A percentile compares a stretch with the other conserved stretches of the same genome.
Evolutionary conservation across 163 green algal species (phyloP).

Genomic region (Prototheca stagnorum): DNA sequence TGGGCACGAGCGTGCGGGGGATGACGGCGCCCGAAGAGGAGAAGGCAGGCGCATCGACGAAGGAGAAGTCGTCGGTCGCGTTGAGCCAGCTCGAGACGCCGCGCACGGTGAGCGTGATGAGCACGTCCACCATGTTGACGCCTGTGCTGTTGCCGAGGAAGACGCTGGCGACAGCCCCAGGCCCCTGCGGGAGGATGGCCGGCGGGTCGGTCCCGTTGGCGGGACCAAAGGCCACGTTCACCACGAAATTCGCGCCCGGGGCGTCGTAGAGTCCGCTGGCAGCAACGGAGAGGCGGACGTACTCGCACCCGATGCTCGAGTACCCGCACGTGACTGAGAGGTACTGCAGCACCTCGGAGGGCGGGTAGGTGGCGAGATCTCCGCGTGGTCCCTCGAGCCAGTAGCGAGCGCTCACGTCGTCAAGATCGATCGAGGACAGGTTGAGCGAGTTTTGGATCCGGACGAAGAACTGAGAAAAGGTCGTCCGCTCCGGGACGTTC

Average conservation of each 20-base stretch:
- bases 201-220: too few species aligned
- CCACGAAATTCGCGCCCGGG: constrained; percentile 14
- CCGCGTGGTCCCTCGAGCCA: constrained; percentile 25
- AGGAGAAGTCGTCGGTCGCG: constrained; percentile 27
- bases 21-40: constrained; percentile 15
- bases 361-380: not conserved
- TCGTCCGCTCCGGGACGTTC: constrained; percentile 5
- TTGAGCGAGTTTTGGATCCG: constrained; percentile 22
- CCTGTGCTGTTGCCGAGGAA: constrained; percentile 22
- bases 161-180: constrained; percentile 3
- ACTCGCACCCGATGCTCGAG: constrained; percentile 14
- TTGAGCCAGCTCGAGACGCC: constrained; percentile 19
- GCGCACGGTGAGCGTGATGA: constrained; percentile 17
- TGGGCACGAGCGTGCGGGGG: constrained; percentile 17
- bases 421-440: constrained; percentile 5
- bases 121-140: constrained; percentile 18
- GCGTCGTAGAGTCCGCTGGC: constrained; percentile 5
- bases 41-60: constrained; percentile 15
- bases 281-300: constrained; percentile 13
- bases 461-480: constrained; percentile 33
- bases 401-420: constrained; percentile 23
- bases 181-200: constrained; percentile 4
- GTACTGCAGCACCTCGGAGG: constrained; percentile 3
- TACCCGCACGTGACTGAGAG: constrained; percentile 16
- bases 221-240: constrained; percentile 20